Percentiles rank a stretch among this genome's conserved stretches.
Evolutionary conservation across 352 stramenopile genomes (phyloP).

Genomic region (Phytophthora syringae): DNA sequence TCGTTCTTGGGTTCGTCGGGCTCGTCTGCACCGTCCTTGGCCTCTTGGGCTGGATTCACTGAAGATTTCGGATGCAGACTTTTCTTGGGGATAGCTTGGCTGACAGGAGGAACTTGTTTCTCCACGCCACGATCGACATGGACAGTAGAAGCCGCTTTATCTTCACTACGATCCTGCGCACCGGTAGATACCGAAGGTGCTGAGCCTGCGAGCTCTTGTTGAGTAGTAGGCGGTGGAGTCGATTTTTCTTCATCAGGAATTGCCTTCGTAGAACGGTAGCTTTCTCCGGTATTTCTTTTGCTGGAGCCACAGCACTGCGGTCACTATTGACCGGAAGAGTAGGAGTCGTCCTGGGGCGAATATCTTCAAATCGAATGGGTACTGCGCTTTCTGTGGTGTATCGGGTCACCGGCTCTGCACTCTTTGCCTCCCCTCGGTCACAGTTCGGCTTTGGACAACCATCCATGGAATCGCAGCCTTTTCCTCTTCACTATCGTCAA

Average conservation of each 20-base stretch:
- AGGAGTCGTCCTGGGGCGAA: not conserved
- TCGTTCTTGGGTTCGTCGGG: conserved; percentile 2
- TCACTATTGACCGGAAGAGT: not conserved
- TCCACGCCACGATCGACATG: not conserved
- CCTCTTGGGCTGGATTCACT: not conserved
- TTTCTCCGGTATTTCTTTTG: conserved; percentile 2
- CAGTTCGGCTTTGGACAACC: conserved; percentile 7
- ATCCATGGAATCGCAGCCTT: conserved; percentile 23
- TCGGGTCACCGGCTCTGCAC: not conserved
- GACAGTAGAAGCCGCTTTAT: not conserved
- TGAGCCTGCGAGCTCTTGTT: not conserved
- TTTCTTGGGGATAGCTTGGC: not conserved
- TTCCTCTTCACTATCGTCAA: conserved; percentile 36
- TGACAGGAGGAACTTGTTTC: not conserved
- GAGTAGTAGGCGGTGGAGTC: not conserved
- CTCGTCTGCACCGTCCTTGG: not conserved
- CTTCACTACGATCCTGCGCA: not conserved
- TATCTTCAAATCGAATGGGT: not conserved
- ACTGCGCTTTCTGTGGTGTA: not conserved
- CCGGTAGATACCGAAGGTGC: not conserved
- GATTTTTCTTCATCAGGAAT: not conserved
- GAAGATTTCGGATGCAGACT: not conserved
- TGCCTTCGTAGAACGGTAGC: not conserved
- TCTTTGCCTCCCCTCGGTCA: conserved; percentile 5
- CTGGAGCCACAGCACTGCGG: not conserved